Evolutionary conservation across 2,329 filamentous ascomycete species (phyloP), one percentile per base, ranked within the genome.

Genomic region (Colletotrichum viniferum): DNA sequence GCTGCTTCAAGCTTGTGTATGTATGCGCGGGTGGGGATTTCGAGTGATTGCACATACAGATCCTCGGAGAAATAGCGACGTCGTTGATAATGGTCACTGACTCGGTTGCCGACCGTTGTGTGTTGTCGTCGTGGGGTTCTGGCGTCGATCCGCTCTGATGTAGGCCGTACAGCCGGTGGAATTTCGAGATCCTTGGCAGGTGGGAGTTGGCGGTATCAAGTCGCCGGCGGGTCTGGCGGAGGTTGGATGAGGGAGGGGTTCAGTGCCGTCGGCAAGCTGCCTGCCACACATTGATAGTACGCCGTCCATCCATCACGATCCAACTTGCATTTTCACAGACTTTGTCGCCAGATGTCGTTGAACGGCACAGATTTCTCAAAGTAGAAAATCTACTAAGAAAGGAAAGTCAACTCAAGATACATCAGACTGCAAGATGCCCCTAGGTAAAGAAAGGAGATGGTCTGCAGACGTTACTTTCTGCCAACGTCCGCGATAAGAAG

Each of bases 221-320:
- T 61, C 58, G 58, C 58, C 58, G 28, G 58, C 58, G 56, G 30
- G 56, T 61, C 56, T 48, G 43, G n/a, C 9, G 5, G 43, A 21
- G 43, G 43, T 48, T 48, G 18, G 10, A 7, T 21, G 43, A 21
- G 1, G n/a, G 12, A 10, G 43, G n/a, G 43, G 1, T 48, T 12
- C 43, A 1, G 43, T 48, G 43, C 58, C 30, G 28, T 61, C 16
- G 58, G 18, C 28, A 32, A 61, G 10, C 58, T 30, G 58, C 58
- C 55, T 34, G 58, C 3, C 43, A 48, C 43, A 34, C 18, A n/a
- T n/a, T 34, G 58, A 61, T 0, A 61, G 16, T 2, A 0, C 28
- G 18, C 30, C 43, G 5, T 7, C 43, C n/a, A 48, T 2, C n/a
- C 43, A 21, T 13, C 10, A 0, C 0, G 0, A 13, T 48, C 43